These are phyloP conservation scores for Blepharisma japonicum DNA, from an alignment of 73 alveolate species.

Conservation along the genomic window DNA sequence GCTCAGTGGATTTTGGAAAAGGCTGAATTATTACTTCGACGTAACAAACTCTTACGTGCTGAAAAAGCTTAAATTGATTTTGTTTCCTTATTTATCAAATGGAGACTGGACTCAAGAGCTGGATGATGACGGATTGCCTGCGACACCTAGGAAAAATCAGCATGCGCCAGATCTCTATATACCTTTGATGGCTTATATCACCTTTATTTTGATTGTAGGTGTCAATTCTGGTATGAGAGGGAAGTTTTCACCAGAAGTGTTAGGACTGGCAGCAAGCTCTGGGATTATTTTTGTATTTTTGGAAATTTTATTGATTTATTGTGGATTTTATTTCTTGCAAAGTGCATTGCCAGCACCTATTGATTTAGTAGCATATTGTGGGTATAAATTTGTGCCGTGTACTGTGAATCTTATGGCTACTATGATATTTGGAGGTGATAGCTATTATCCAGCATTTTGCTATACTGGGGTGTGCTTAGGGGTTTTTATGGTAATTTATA, in stretches of 20 bases:
- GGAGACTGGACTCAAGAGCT: conserved; percentile 46
- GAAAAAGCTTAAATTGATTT: conserved; percentile 36
- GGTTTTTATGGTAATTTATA: conserved; percentile 1
- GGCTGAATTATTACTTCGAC: conserved; percentile 41
- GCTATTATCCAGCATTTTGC: conserved; percentile 12
- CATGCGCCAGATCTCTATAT: conserved; percentile 57
- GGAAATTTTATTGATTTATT: background rate
- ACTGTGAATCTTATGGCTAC: background rate
- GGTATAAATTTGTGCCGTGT: conserved; percentile 27
- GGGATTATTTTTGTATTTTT: background rate
- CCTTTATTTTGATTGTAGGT: conserved; percentile 56
- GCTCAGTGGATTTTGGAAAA: conserved; percentile 30
- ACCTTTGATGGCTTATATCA: conserved; percentile 47
- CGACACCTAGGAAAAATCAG: conserved; percentile 42
- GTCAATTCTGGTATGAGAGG: conserved; percentile 43
- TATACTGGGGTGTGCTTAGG: conserved; percentile 10
- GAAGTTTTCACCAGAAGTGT: conserved; percentile 16
- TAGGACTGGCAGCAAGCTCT: conserved; percentile 26
- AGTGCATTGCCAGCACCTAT: background rate
- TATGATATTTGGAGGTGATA: background rate
- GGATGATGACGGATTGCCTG: conserved; percentile 37
- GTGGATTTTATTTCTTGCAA: conserved; percentile 24
- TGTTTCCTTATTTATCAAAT: conserved; percentile 32
- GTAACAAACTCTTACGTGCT: conserved; percentile 44
- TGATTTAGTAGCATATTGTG: conserved; percentile 2